Base-by-base conservation (phyloP, 148 eudicot species). In the Vaccinium vitisidaea region DNA sequence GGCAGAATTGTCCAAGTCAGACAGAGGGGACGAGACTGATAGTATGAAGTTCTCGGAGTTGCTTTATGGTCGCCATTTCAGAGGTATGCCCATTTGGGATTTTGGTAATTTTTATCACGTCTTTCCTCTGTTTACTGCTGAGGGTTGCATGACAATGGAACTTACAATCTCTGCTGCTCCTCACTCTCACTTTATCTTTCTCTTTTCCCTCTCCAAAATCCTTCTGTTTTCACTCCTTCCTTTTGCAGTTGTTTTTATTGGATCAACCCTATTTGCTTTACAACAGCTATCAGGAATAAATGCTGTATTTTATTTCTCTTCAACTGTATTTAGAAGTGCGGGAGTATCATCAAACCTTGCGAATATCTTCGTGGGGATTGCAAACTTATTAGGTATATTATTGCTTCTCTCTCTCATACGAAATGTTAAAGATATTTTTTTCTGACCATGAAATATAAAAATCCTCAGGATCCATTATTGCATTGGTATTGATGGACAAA, bases 231-330 rank as follows among this genome's bases (percentile, higher is more conserved):
- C 83, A 93, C 93, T 89, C 76, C 56, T 86, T 88, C 88, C 90
- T 94, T 97, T 95, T 94, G 99, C 99, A 97, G 99, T 97, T 95
- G 95, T 97, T 94, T 94, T 92, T 92, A 97, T 97, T 94, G 98
- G 98, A 85, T 92, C 99, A 92, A 89, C 98, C 90, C 98, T 97
- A 59, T 97, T 93, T 95, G 99, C 98, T 93, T 97, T 97, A 92
- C 99, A 97, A 91, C 99, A 97, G 96, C 98, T 97, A 86, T 97
- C 99, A 88, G 99, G 99, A 83, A 97, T 97, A 93, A 97, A 97
- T 65, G 99, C 98, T 53, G 91, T 97, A 30, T 97, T 97, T 91
- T 97, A 97, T 92, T 97, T 97, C 99, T 97, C 98, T 85, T 94
- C 99, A 88, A 95, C 99, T 94, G 99, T 97, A 87, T 97, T 97